Evolutionary conservation across 352 stramenopile species (phyloP), one percentile per base, ranked within the genome.

Genomic region (Globisporangium cystogenes): DNA sequence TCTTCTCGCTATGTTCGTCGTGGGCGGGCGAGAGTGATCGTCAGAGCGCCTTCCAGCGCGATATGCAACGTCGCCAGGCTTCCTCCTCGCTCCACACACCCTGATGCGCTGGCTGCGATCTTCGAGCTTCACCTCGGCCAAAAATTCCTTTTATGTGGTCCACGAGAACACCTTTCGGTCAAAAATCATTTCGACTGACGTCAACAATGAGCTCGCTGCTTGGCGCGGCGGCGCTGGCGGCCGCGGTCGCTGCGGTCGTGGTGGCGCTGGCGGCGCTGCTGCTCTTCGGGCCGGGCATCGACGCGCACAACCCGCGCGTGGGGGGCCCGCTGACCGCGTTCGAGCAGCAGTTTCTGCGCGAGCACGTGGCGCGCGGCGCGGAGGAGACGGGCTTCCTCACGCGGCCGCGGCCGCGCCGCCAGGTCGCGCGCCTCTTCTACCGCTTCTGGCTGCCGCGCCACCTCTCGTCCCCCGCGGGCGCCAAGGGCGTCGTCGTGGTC

Each of bases 341-440:
- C 16, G 74, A 90, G 49, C 69, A 75, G 53, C 33, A 68, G 33
- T 90, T 90, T 53, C 59, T 90, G 14, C 36, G 62, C 11, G 45
- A 68, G 18, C 65, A 90, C 42, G 65, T 90, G 12, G 61, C 57
- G 46, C 51, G 41, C 27, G 72, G 73, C 29, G 55, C 60, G 26
- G 79, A 90, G 54, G 73, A 87, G 42, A 76, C 66, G 0, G 76
- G 79, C 0, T 64, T 72, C 37, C 44, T 90, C 35, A 48, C 79
- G 23, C 60, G 73, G 0, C 56, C 67, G 10, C 60, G 79, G 14
- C 63, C 75, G 12, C 62, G 57, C 26, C 63, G 68, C 18, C 59
- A 82, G 20, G 23, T 60, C 15, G 64, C 68, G 43, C 78, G 70
- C 24, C 58, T 90, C 23, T 90, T 90, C 65, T 90, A 88, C 48